A percentile compares a stretch with the other conserved stretches of the same genome.
These are phyloP conservation scores for Skeletonema potamos DNA, from an alignment of 108 stramenopile genomes.

Conservation along the genomic window DNA sequence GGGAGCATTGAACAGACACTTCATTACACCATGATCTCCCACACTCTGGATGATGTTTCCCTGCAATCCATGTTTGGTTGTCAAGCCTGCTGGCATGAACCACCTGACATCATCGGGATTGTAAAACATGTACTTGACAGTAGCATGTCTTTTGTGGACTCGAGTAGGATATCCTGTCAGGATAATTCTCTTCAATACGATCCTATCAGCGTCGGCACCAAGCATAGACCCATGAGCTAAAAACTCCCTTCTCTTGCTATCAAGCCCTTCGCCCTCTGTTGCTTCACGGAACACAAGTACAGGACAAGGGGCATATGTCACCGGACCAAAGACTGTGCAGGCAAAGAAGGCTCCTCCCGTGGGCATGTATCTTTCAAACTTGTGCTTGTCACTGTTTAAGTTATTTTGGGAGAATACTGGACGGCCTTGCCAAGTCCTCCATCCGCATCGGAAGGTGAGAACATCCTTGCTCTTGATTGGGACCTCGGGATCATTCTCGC, in stretches of 20 bases:
- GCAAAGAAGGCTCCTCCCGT: conserved; percentile 85
- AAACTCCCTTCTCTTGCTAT: conserved; percentile 45
- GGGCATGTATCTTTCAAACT: conserved; percentile 96
- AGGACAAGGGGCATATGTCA: conserved; percentile 91
- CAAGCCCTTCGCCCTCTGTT: conserved; percentile 8
- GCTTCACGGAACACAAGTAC: conserved; percentile 77
- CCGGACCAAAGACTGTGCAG: conserved; percentile 92
- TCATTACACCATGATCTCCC: conserved; percentile 99
- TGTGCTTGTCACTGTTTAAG: conserved; percentile 98
- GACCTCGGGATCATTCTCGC: conserved; percentile 33
- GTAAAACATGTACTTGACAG: conserved; percentile 99
- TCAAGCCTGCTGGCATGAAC: conserved; percentile 97
- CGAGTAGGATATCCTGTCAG: conserved; percentile 97
- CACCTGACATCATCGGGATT: conserved; percentile 97
- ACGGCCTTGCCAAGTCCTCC: conserved; percentile 88
- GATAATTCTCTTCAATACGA: conserved; percentile 95
- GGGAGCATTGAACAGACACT: conserved; percentile 94
- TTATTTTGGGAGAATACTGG: conserved; percentile 96
- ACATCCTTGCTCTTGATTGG: conserved; percentile 93
- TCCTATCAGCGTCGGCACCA: conserved; percentile 95
- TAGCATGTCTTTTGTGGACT: conserved; percentile 94
- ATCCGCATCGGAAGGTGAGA: conserved; percentile 91
- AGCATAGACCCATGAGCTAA: conserved; percentile 93
- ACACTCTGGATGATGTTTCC: conserved; percentile 95
- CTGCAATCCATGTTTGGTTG: conserved; percentile 95